Evolutionary conservation across 2,329 filamentous ascomycete genomes (phyloP).

Genomic region (Myriosclerotinia scirpicola): DNA sequence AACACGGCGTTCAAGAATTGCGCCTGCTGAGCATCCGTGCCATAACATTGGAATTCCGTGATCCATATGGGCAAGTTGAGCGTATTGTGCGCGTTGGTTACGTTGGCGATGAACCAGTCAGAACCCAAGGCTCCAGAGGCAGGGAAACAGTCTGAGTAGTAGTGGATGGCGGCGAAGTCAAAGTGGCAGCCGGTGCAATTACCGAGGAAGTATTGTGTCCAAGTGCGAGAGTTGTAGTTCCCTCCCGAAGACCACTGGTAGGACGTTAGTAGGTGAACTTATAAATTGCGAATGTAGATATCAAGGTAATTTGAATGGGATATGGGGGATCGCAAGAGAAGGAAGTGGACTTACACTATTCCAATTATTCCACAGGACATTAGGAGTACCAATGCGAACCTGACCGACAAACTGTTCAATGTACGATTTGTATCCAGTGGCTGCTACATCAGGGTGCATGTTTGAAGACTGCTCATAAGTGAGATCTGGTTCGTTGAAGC

Average conservation of each 20-base stretch:
- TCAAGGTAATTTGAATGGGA: background rate
- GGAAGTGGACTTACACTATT: slow-evolving; percentile 11
- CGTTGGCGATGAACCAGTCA: slow-evolving; percentile 46
- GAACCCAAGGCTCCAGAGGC: slow-evolving; percentile 35
- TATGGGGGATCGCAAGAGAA: background rate
- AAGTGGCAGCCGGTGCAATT: slow-evolving; percentile 45
- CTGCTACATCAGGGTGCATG: slow-evolving; percentile 42
- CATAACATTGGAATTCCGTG: slow-evolving; percentile 45
- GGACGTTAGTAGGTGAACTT: slow-evolving; percentile 2
- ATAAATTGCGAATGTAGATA: background rate
- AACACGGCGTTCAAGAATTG: slow-evolving; percentile 45
- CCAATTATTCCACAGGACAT: slow-evolving; percentile 42
- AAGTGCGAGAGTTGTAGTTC: slow-evolving; percentile 43
- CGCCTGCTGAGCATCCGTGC: slow-evolving; percentile 39
- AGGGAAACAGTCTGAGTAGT: slow-evolving; percentile 44
- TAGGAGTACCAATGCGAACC: slow-evolving; percentile 46
- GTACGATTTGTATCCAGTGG: slow-evolving; percentile 42
- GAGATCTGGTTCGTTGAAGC: slow-evolving; percentile 71
- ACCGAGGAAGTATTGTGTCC: slow-evolving; percentile 45
- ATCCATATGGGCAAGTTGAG: slow-evolving; percentile 45
- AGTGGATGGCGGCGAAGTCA: slow-evolving; percentile 48
- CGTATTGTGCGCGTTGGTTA: slow-evolving; percentile 42
- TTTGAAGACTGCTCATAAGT: slow-evolving; percentile 52
- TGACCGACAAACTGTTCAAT: slow-evolving; percentile 46
- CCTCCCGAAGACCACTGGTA: slow-evolving; percentile 36